Evolutionary conservation across 148 eudicot genomes (phyloP).

Genomic region (Vaccinium corymbosum): DNA sequence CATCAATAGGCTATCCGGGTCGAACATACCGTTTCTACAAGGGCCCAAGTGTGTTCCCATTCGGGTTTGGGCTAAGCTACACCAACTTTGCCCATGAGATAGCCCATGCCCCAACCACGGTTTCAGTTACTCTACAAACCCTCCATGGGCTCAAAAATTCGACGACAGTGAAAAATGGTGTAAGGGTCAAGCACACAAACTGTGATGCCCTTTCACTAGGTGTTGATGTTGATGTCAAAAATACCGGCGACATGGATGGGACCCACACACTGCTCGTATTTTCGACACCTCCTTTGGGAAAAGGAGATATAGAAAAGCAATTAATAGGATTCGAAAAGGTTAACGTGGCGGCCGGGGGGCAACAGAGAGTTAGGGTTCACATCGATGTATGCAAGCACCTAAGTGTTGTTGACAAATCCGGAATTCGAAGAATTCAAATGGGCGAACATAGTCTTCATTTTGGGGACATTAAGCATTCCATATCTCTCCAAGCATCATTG

Average conservation of each 20-base stretch:
- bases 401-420: conserved; percentile 53
- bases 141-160: conserved; percentile 27
- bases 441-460: conserved; percentile 69
- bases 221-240: conserved; percentile 53
- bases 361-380: conserved; percentile 34
- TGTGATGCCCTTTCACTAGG: conserved; percentile 42
- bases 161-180: conserved; percentile 31
- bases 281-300: conserved; percentile 41
- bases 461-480: conserved; percentile 67
- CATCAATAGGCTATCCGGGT: conserved; percentile 43
- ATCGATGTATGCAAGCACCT: conserved; percentile 57
- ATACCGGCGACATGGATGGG: conserved; percentile 59
- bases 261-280: conserved; percentile 64
- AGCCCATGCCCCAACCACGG: conserved; percentile 44
- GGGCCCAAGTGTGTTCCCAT: conserved; percentile 40
- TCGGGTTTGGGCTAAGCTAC: conserved; percentile 64
- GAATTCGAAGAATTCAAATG: conserved; percentile 62
- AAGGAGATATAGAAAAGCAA: conserved; percentile 34
- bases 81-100: conserved; percentile 47
- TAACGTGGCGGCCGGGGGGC: conserved; percentile 51
- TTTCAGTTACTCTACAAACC: conserved; percentile 32
- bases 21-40: conserved; percentile 48
- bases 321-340: conserved; percentile 64
- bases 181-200: conserved; percentile 50
- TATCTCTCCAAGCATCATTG: conserved; percentile 33